Evolutionary conservation across 768 basidiomycete species (phyloP).

Genomic region (Scleroderma citrinum): DNA sequence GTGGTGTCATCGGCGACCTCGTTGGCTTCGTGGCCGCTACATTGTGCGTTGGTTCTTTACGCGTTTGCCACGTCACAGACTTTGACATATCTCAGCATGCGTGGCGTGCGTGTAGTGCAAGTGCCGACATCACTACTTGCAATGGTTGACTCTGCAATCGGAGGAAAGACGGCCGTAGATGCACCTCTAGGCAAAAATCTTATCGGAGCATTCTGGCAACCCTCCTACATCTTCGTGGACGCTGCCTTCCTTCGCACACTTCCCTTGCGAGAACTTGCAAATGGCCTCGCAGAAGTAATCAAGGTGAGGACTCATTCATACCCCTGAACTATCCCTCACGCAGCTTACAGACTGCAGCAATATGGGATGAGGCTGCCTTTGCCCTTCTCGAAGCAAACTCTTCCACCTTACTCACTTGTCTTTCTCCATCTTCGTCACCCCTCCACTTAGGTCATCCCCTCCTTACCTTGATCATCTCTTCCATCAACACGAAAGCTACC

Average conservation of each 20-base stretch:
- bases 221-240: slow-evolving; percentile 95
- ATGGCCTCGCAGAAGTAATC: slow-evolving; percentile 97
- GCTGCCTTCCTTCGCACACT: slow-evolving; percentile 93
- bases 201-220: slow-evolving; percentile 98
- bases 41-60: slow-evolving; percentile 52
- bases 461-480: slow-evolving; percentile 86
- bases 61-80: neutral
- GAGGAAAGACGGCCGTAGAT: slow-evolving; percentile 99
- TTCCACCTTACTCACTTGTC: slow-evolving; percentile 80
- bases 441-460: slow-evolving; percentile 76
- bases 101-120: slow-evolving; percentile 91
- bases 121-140: slow-evolving; percentile 95
- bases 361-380: slow-evolving; percentile 93
- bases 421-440: slow-evolving; percentile 59
- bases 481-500: slow-evolving; percentile 92
- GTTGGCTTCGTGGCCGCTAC: slow-evolving; percentile 96
- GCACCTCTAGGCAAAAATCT: slow-evolving; percentile 98
- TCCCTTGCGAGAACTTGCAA: slow-evolving; percentile 89
- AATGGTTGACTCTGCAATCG: slow-evolving; percentile 98
- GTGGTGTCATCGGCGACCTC: slow-evolving; percentile 95
- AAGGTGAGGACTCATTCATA: slow-evolving; percentile 56
- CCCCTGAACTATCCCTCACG: neutral
- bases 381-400: slow-evolving; percentile 80
- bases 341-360: slow-evolving; percentile 85
- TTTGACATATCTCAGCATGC: slow-evolving; percentile 63